A percentile compares a stretch with the other conserved stretches of the same genome.
These are phyloP conservation scores for Fusarium aywerte DNA, from an alignment of 2,329 filamentous ascomycete species.

Conservation along the genomic window DNA sequence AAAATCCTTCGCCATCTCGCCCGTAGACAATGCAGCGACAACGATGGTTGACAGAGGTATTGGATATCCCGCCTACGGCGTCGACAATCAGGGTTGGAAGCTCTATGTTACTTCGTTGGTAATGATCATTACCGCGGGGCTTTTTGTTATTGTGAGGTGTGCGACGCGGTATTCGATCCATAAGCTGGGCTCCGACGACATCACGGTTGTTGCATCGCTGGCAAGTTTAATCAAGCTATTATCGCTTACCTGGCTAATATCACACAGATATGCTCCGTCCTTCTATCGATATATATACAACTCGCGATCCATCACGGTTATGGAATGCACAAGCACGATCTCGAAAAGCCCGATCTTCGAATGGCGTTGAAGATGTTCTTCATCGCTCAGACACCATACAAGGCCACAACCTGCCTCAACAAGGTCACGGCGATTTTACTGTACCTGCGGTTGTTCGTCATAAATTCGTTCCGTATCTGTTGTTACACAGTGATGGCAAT, in stretches of 20 bases:
- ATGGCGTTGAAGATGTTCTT: constrained; percentile 1
- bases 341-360: neutral
- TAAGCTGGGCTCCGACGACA: neutral
- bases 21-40: neutral
- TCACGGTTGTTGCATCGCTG: neutral
- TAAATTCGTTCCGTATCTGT: neutral
- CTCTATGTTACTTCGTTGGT: neutral
- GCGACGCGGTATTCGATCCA: neutral
- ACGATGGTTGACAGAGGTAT: neutral
- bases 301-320: neutral
- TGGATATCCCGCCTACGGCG: neutral
- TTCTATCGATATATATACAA: neutral
- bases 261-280: neutral
- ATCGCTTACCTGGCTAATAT: rapidly evolving
- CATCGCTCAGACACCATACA: neutral
- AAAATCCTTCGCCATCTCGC: neutral
- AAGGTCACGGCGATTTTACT: neutral
- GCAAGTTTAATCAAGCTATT: rapidly evolving
- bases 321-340: neutral
- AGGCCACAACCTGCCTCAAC: neutral
- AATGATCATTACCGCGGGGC: neutral
- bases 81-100: constrained; percentile 2
- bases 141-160: neutral
- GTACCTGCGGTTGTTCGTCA: neutral
- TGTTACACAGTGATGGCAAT: neutral